Evolutionary conservation across 371 early-diverging fungal genomes (phyloP).

Genomic region (Mucor circinelloides): DNA sequence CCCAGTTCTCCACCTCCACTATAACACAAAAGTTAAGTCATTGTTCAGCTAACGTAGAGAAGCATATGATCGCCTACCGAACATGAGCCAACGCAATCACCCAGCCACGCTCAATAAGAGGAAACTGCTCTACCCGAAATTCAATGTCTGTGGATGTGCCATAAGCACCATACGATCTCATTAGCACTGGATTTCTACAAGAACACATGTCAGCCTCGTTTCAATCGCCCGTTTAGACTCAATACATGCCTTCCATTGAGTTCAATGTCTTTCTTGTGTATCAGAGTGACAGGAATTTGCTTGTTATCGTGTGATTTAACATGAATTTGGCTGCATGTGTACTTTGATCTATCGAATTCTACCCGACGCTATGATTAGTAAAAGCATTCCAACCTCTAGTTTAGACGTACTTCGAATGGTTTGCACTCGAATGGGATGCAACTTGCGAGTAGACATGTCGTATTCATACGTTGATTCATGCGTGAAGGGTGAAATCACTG

Average conservation of each 20-base stretch:
- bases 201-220: background rate
- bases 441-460: slow-evolving; percentile 55
- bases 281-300: slow-evolving; percentile 71
- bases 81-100: slow-evolving; percentile 84
- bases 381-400: no score
- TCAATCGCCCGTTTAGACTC: background rate
- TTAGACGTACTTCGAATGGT: slow-evolving; percentile 49
- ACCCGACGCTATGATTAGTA: background rate
- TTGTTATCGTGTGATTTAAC: slow-evolving; percentile 51
- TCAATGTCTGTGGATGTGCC: slow-evolving; percentile 79
- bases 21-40: background rate
- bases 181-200: slow-evolving; percentile 66
- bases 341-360: slow-evolving; percentile 58
- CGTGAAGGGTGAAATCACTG: slow-evolving; percentile 69
- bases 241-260: slow-evolving; percentile 48
- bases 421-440: slow-evolving; percentile 53
- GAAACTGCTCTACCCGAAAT: slow-evolving; percentile 80
- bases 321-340: slow-evolving; percentile 56
- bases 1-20: slow-evolving; percentile 89
- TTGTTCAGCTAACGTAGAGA: background rate
- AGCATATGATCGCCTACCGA: slow-evolving; percentile 58
- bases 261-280: slow-evolving; percentile 55
- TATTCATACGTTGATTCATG: slow-evolving; percentile 74
- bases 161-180: slow-evolving; percentile 88
- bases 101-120: slow-evolving; percentile 81